Percentiles rank a stretch among this genome's conserved stretches.
Conservation (phyloP, 345 rosid genomes). For the rapeseed (Brassica napus) region DNA sequence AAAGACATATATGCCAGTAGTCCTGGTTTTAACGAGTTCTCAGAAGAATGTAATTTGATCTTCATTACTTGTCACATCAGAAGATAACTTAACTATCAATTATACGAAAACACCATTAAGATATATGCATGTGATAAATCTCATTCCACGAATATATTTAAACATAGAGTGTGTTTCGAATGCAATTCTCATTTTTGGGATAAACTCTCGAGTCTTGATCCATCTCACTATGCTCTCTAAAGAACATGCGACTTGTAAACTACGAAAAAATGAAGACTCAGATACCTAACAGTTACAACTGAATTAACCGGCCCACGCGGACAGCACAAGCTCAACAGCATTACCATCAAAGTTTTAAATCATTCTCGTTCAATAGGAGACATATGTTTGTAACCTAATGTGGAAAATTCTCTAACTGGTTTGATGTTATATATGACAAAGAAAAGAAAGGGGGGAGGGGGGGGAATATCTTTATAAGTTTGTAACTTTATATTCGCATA, state of each 20-base stretch:
- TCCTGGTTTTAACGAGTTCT: too few species aligned
- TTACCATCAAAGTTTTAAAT: neutral
- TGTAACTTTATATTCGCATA: neutral
- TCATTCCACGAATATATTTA: neutral
- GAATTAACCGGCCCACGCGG: neutral
- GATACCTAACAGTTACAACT: neutral
- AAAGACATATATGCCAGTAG: neutral
- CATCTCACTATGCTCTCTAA: neutral
- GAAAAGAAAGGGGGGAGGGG: neutral
- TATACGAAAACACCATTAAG: neutral
- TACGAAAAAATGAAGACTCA: too few species aligned
- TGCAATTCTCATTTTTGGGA: neutral
- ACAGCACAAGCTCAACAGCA: neutral
- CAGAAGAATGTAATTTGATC: neutral
- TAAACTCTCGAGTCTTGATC: neutral
- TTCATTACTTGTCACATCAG: neutral
- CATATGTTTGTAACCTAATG: neutral
- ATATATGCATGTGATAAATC: neutral
- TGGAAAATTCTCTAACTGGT: neutral
- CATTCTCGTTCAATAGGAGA: neutral
- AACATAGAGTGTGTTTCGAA: neutral
- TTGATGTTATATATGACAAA: neutral
- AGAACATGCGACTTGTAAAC: too few species aligned
- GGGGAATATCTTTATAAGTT: neutral
- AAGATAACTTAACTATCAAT: neutral